A percentile compares a stretch with the other conserved stretches of the same genome.
phyloP scores from a whole-genome alignment of 768 basidiomycete species.

The Peribolospora kevripleyi region DNA sequence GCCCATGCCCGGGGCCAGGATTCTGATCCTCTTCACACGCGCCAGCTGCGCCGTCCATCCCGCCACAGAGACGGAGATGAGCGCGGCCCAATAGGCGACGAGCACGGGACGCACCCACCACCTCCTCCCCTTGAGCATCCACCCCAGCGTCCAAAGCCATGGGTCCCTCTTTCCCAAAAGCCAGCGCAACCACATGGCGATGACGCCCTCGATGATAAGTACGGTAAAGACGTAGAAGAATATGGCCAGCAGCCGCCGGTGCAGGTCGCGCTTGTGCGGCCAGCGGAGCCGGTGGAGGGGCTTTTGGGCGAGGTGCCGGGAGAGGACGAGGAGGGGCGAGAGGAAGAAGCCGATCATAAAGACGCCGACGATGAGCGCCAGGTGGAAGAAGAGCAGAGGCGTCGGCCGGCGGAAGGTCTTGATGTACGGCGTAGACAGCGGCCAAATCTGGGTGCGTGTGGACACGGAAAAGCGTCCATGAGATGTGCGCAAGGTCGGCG shows the following conservation, averaged over 20 bases:
- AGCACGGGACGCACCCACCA: slow-evolving; percentile 58
- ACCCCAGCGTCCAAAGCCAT: slow-evolving; percentile 61
- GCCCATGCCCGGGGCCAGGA: background rate
- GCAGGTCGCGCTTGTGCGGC: slow-evolving; percentile 57
- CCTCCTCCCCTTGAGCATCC: slow-evolving; percentile 46
- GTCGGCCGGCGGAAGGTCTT: slow-evolving; percentile 81
- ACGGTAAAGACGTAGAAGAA: slow-evolving; percentile 58
- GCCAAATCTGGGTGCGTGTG: slow-evolving; percentile 37
- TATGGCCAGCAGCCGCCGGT: slow-evolving; percentile 57
- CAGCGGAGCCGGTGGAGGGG: slow-evolving; percentile 52
- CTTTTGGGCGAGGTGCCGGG: slow-evolving; percentile 68
- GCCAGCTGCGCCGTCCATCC: slow-evolving; percentile 85
- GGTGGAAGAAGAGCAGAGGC: slow-evolving; percentile 70
- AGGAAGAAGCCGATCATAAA: slow-evolving; percentile 79
- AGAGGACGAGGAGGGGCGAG: slow-evolving; percentile 76
- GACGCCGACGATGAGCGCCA: slow-evolving; percentile 76
- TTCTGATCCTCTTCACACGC: slow-evolving; percentile 32
- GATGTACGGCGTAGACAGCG: slow-evolving; percentile 52
- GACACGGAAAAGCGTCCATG: background rate
- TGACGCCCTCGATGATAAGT: slow-evolving; percentile 51
- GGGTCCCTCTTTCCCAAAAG: slow-evolving; percentile 51
- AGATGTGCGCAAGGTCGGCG: background rate
- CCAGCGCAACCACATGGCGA: slow-evolving; percentile 86
- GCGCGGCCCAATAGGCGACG: slow-evolving; percentile 57
- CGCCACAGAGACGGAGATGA: slow-evolving; percentile 63